phyloP scores from a whole-genome alignment of 768 basidiomycete species.

The Phlebiopsis flavidoalba region DNA sequence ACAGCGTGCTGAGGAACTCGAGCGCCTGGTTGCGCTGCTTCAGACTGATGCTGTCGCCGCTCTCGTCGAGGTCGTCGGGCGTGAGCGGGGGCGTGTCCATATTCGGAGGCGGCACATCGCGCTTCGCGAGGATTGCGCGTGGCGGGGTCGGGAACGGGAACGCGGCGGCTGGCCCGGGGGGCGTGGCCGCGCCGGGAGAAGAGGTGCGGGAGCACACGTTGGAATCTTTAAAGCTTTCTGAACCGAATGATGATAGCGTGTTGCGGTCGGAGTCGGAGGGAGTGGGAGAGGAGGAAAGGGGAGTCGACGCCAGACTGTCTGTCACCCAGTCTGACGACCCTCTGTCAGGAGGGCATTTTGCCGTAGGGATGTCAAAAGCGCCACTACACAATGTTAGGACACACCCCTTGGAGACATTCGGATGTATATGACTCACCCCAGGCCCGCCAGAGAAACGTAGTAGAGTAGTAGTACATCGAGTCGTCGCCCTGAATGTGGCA shows the following conservation, averaged over 20 bases:
- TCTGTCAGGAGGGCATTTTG: constrained; percentile 93
- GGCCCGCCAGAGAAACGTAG: constrained; percentile 93
- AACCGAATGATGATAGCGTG: constrained; percentile 33
- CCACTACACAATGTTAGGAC: constrained; percentile 49
- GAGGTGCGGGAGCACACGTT: constrained; percentile 25
- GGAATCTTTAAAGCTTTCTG: constrained; percentile 20
- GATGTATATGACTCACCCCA: constrained; percentile 48
- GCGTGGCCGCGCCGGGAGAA: constrained; percentile 18
- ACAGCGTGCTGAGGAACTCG: constrained; percentile 73
- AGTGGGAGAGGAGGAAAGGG: constrained; percentile 14
- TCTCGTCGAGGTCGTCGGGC: constrained; percentile 59
- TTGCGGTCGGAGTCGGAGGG: constrained; percentile 33
- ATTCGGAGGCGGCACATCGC: constrained; percentile 24
- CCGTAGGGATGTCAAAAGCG: constrained; percentile 89
- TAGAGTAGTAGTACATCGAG: constrained; percentile 87
- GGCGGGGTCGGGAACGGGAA: constrained; percentile 17
- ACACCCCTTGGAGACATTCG: background rate
- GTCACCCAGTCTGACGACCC: constrained; percentile 96
- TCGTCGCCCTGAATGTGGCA: constrained; percentile 78
- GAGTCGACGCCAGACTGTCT: constrained; percentile 74
- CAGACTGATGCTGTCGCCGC: constrained; percentile 33
- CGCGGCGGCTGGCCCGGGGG: constrained; percentile 8
- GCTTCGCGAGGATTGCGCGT: constrained; percentile 21
- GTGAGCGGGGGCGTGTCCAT: constrained; percentile 74
- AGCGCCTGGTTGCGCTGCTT: constrained; percentile 59